Base-by-base conservation (phyloP, 345 rosid species). In the Pelargonium nanum region DNA sequence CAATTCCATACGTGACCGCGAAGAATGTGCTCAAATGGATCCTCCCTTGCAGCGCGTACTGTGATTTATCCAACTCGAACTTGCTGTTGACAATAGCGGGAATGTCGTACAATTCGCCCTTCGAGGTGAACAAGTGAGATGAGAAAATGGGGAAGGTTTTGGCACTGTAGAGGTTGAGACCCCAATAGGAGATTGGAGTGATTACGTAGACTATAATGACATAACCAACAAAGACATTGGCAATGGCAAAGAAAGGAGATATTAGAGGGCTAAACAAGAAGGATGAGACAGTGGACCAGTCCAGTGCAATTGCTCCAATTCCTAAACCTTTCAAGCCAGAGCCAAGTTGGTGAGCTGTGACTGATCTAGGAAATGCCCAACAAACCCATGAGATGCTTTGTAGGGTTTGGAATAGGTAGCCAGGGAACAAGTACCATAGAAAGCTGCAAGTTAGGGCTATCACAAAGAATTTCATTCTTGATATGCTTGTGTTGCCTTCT, bases 221-320 rank as follows among this genome's bases (percentile, higher is more conserved):
- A 48, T 72, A 89, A 20, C 99, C 99, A 0, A 62, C 87, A 2
- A 88, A 97, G 2, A 93, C 95, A 48, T 93, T 93, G 24, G 97
- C 97, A 0, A 97, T 90, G 61, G 99, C 99, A 55, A 90, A 93
- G 96, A 97, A 93, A 32, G 99, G 99, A 77, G 97, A 89, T 26
- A 97, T 97, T 6, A 93, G 87, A 25, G 97, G 99, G 77, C 99
- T 93, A 45, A 96, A 97, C 5, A 93, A 87, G 77, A 87, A 89
- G 48, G 99, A 74, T 0, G 97, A 93, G 68, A 86, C 90, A 28
- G 96, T 81, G 71, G 99, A 84, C 97, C 97, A 89, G 67, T 93
- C 97, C 6, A 93, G 57, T 5, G 95, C 99, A 4, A 93, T 21
- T 4, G 94, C 84, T 1, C 73, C 86, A 4, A 87, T 67, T 21